Base-by-base conservation (phyloP, 1,284 basidiomycete species). In the Austroboletus novae-zelandiae region DNA sequence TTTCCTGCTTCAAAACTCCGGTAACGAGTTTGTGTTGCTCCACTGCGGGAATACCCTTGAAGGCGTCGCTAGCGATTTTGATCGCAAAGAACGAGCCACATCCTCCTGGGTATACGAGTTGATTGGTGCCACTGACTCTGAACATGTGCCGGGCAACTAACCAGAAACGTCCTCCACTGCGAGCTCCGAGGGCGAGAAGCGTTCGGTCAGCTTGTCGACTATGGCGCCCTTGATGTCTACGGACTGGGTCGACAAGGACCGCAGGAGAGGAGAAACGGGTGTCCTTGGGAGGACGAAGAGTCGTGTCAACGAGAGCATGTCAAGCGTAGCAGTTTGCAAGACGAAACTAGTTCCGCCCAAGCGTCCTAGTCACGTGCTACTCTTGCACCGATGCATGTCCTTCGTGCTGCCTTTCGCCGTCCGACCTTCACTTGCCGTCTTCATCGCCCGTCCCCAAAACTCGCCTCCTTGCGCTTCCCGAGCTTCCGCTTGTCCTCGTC, bases 1-100 rank as follows among this genome's bases (percentile, higher is more conserved):
- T 95, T 66, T 98, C 94, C 60, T 89, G 77, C 71, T 96, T 95
- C 57, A 99, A 72, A 18, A 83, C 80, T 56, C 91, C 80, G 30
- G 92, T 97, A 47, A 99, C 94, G 40, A 98, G 74, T 56, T 86
- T 83, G 72, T 99, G 96, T 69, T 98, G 96, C 74, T 98, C 97
- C 56, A 99, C 83, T 32, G 85, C 90, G 0, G 90, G 71, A 32
- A 98, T 70, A 14, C 89, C 96, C 57, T 89, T 86, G 79, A 99
- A 99, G 2, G 79, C 79, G 17, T 84, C 72, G 51, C 91, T 94
- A 4, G 89, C 83, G 54, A 99, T 89, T 35, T 84, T 79, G 57
- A 99, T 97, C 36, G 94, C 91, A 66, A 97, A 99, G 72, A 99
- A 99, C 3, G 88, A 82, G 11, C 96, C 97, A 66, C 96, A 99